Evolutionary conservation across 805 yeast genomes (phyloP).

Genomic region (Saccharomycopsis fermentans): DNA sequence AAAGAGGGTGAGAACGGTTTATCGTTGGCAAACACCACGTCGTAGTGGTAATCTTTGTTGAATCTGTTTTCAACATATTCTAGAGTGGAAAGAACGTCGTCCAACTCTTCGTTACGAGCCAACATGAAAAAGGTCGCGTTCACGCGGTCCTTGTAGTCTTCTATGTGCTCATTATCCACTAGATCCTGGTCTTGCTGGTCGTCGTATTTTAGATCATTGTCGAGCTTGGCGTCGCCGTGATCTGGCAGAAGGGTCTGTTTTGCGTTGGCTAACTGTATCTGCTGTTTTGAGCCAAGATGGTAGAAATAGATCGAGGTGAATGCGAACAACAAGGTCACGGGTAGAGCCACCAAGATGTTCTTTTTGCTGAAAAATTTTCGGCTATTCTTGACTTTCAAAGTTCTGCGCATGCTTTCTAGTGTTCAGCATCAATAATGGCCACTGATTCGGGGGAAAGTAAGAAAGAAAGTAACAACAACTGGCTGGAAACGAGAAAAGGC

Average conservation of each 20-base stretch:
- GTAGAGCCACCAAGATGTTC: neutral
- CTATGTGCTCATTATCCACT: neutral
- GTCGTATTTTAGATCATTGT: neutral
- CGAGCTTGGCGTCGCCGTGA: neutral
- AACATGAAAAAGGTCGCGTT: conserved; percentile 75
- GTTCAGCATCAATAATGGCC: neutral
- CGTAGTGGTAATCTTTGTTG: conserved; percentile 70
- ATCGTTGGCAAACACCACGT: conserved; percentile 72
- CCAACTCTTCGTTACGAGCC: conserved; percentile 64
- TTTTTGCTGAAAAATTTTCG: neutral
- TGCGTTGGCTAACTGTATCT: neutral
- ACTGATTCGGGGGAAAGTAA: too few species aligned
- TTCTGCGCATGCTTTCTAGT: neutral
- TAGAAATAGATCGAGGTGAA: neutral
- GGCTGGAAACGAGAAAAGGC: neutral
- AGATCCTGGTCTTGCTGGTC: neutral
- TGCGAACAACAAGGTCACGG: neutral
- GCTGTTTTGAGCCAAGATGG: neutral
- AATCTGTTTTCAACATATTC: conserved; percentile 81
- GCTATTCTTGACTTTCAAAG: neutral
- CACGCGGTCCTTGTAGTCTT: conserved; percentile 31
- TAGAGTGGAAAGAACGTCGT: conserved; percentile 52
- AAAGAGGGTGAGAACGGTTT: conserved; percentile 34
- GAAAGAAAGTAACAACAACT: neutral
- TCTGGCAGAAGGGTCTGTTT: neutral